Conservation (phyloP, 192 early-diverging fungal genomes). For the Thoreauomyces humboldtii region DNA sequence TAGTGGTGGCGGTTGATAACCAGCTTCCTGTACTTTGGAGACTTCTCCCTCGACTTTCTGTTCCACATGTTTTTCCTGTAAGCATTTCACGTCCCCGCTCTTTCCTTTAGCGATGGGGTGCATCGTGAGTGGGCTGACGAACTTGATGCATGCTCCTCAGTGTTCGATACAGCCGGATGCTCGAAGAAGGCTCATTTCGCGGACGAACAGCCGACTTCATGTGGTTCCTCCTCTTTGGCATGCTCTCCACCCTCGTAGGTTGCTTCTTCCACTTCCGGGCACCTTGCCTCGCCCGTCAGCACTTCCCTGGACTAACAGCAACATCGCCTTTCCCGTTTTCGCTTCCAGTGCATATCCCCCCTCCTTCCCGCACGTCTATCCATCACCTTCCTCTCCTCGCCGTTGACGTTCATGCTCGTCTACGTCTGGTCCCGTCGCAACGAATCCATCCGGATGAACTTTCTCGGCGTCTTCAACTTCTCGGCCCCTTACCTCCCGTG, state of each 20-base stretch:
- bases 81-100: no score
- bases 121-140: no score
- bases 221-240: constrained; percentile 79
- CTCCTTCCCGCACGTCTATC: constrained; percentile 30
- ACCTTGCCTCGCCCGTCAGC: no score
- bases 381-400: constrained; percentile 77
- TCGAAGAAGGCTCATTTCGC: constrained; percentile 93
- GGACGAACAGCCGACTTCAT: constrained; percentile 88
- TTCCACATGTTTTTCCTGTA: constrained; percentile 78
- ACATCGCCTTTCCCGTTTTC: neutral
- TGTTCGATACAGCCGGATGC: constrained; percentile 80
- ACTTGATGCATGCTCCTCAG: constrained; percentile 34
- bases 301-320: no score
- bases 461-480: constrained; percentile 89
- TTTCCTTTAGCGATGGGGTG: no score
- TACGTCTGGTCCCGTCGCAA: constrained; percentile 98
- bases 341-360: constrained; percentile 32
- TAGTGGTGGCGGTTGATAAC: constrained; percentile 92
- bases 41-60: constrained; percentile 83
- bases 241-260: constrained; percentile 54
- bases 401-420: constrained; percentile 81
- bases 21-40: constrained; percentile 92
- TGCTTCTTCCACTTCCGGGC: no score
- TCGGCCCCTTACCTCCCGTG: constrained; percentile 90
- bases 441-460: constrained; percentile 81